Conservation (phyloP, 1,284 basidiomycete genomes). For the Apiotrichum siamense region DNA sequence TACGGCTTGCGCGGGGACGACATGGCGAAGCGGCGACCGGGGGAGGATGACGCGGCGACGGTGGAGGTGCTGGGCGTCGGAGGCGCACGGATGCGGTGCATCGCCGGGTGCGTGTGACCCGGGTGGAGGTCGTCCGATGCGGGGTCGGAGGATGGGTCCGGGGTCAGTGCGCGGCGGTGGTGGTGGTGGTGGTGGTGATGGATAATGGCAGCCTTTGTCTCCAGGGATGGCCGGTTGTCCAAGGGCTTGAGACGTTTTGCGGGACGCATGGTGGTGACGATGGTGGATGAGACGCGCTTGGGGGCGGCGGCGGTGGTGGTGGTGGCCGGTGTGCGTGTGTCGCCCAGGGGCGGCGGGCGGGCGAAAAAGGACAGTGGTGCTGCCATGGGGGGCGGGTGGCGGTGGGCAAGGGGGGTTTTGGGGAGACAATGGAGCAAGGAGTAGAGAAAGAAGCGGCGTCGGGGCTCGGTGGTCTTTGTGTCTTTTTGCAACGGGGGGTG, state of each 20-base stretch:
- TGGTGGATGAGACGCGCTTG: conserved; percentile 3
- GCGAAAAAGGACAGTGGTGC: conserved; percentile 9
- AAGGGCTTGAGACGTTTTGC: conserved; percentile 9
- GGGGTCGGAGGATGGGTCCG: conserved; percentile 14
- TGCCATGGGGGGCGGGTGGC: neutral
- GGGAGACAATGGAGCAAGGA: no score
- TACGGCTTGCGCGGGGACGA: conserved; percentile 16
- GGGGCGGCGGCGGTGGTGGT: neutral
- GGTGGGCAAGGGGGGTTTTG: neutral
- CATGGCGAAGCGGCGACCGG: conserved; percentile 15
- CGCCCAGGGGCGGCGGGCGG: conserved; percentile 5
- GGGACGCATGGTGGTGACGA: neutral
- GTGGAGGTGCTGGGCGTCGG: conserved; percentile 40
- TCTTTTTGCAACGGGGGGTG: no score
- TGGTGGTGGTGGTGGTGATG: neutral
- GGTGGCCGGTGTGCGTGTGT: neutral
- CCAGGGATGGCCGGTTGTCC: no score
- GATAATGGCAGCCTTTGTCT: neutral
- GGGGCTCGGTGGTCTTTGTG: no score
- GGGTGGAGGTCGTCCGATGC: conserved; percentile 17
- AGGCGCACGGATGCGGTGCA: conserved; percentile 9
- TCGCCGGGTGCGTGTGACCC: conserved; percentile 8
- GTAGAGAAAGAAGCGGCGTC: no score
- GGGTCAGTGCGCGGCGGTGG: conserved; percentile 12
- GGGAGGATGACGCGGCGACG: conserved; percentile 40